These are phyloP conservation scores for Russula virescens DNA, from an alignment of 768 basidiomycete species.

Conservation along the genomic window DNA sequence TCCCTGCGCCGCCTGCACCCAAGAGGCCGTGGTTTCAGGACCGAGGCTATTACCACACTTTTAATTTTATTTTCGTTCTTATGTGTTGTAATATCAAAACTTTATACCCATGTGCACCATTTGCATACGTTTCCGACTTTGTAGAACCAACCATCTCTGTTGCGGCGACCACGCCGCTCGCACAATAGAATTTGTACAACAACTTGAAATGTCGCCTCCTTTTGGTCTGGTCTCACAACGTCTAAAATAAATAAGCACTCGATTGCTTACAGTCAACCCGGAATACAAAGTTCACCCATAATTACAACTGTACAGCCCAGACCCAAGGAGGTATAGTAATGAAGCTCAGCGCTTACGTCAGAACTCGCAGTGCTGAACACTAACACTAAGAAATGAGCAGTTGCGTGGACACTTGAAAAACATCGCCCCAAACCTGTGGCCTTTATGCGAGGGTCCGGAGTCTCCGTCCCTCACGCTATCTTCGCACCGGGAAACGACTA, in stretches of 20 bases:
- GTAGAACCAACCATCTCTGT: not conserved
- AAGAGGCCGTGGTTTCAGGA: not conserved
- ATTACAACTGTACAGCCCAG: too few species aligned
- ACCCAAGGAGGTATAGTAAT: too few species aligned
- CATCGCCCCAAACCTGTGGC: not conserved
- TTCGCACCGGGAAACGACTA: constrained; percentile 1
- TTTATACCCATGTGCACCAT: constrained; percentile 9
- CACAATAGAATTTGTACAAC: not conserved
- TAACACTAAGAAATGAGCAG: not conserved
- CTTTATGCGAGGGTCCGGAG: not conserved
- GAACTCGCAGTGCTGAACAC: not conserved
- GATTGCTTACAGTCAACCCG: too few species aligned
- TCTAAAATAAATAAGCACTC: too few species aligned
- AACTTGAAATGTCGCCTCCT: too few species aligned
- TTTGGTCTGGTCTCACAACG: too few species aligned
- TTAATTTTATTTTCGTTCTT: not conserved
- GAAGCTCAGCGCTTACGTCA: not conserved
- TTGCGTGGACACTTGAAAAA: not conserved
- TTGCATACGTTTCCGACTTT: not conserved
- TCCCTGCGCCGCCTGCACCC: not conserved
- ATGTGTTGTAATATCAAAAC: constrained; percentile 1
- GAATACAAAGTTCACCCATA: too few species aligned
- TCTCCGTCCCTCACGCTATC: not conserved
- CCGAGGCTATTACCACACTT: not conserved
- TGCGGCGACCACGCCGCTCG: too few species aligned